Evolutionary conservation across 2,329 filamentous ascomycete genomes (phyloP), one percentile per base, ranked within the genome.

Genomic region (Colletotrichum sp.): DNA sequence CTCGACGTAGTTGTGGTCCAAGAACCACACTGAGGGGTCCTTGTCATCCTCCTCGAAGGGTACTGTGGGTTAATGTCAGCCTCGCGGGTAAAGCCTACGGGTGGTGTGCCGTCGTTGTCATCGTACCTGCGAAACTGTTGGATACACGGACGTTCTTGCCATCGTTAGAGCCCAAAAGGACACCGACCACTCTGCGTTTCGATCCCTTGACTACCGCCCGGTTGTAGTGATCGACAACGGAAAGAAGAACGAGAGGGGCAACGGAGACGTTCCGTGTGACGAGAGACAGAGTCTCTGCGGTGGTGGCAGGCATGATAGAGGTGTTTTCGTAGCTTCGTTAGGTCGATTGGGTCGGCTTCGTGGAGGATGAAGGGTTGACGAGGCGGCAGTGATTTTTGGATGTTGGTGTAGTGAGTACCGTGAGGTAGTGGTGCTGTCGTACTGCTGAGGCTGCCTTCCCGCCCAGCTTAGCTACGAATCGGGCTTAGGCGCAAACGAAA

Each of bases 1-100:
- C 87, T 99, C 97, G 86, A 99, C 95, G 83, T 98, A 99, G 91
- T 99, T 99, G 91, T 99, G 97, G 85, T 99, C 97, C 79, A 99
- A 88, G 85, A 99, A 99, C 97, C 97, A 99, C 84, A 99, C 97
- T 44, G 96, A 98, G 5, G 96, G 96, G 84, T 99, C 96, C 88
- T 98, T 98, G 82, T 98, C 97, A 85, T 99, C 97, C 88, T 99
- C 97, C 87, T 99, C 97, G 83, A 99, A 99, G 1, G 97, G 97
- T 62, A 99, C 97, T 98, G 82, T 78, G 68, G 79, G 57, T n/a
- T 64, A 78, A 68, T 49, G 66, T 78, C 70, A 70, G 67, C 62
- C 28, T 57, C 67, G 75, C 57, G 77, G 76, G 59, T 69, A 68
- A 79, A 9, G 28, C 55, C 64, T 70, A 32, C 30, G 30, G 30